Conservation (phyloP, 495 filamentous ascomycete species). For the Annulohypoxylon nitens region DNA sequence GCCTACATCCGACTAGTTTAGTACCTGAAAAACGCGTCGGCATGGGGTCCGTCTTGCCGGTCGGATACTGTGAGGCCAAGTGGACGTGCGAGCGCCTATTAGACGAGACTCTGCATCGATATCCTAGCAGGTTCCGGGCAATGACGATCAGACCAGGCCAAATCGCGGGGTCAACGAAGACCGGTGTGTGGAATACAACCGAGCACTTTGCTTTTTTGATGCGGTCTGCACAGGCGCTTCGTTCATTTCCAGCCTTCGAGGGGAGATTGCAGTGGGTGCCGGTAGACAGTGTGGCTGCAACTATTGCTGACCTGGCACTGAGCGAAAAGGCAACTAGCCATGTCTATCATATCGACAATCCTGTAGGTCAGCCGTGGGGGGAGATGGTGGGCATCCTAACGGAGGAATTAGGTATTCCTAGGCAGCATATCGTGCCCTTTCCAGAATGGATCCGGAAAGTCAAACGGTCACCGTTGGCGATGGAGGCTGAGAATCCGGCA, state of each 20-base stretch:
- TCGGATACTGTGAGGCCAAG: slow-evolving; percentile 67
- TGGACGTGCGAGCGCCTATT: slow-evolving; percentile 65
- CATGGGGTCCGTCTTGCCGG: slow-evolving; percentile 56
- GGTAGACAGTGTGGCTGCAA: slow-evolving; percentile 60
- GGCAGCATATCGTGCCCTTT: slow-evolving; percentile 56
- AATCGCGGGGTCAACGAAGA: slow-evolving; percentile 62
- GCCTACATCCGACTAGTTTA: slow-evolving; percentile 55
- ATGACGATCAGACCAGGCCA: slow-evolving; percentile 64
- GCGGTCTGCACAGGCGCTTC: slow-evolving; percentile 65
- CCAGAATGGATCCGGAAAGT: slow-evolving; percentile 63
- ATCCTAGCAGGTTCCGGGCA: slow-evolving; percentile 58
- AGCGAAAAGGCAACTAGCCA: slow-evolving; percentile 35
- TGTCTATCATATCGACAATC: slow-evolving; percentile 71
- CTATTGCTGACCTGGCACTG: slow-evolving; percentile 43
- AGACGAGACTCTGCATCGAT: slow-evolving; percentile 60
- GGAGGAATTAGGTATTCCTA: slow-evolving; percentile 55
- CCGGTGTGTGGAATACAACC: slow-evolving; percentile 66
- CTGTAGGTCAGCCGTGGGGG: slow-evolving; percentile 61
- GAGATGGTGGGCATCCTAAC: slow-evolving; percentile 59
- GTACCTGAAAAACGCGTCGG: slow-evolving; percentile 55
- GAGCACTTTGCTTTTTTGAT: slow-evolving; percentile 66
- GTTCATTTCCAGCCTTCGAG: slow-evolving; percentile 57
- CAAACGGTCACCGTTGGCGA: slow-evolving; percentile 43
- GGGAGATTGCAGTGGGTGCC: slow-evolving; percentile 64
- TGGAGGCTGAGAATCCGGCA: slow-evolving; percentile 61